Evolutionary conservation across 306 rosid genomes (phyloP).

Genomic region (Cucurbita maxima): DNA sequence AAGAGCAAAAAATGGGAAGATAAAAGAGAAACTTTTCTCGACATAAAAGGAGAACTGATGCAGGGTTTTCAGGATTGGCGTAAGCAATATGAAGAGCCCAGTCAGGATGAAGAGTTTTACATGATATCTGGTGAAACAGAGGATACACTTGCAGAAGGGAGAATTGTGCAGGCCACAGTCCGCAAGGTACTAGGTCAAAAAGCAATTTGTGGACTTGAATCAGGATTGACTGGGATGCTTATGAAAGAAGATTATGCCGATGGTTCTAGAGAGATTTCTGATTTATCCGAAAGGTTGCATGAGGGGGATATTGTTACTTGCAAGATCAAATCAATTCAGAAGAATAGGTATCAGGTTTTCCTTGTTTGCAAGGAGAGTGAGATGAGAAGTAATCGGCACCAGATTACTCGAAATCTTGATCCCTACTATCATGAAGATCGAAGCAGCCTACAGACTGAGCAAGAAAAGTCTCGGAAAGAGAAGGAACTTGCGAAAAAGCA

Average conservation of each 20-base stretch:
- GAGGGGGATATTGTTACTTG: constrained; percentile 87
- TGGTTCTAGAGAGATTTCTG: constrained; percentile 76
- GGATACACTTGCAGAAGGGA: constrained; percentile 88
- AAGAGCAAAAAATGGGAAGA: constrained; percentile 33
- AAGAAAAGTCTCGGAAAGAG: constrained; percentile 77
- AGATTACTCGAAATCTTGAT: constrained; percentile 37
- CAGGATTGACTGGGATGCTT: constrained; percentile 97
- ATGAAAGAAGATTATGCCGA: constrained; percentile 83
- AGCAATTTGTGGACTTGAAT: constrained; percentile 83
- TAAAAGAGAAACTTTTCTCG: constrained; percentile 65
- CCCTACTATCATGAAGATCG: constrained; percentile 72
- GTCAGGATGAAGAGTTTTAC: constrained; percentile 87
- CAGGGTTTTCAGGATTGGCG: constrained; percentile 98
- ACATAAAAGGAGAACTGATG: constrained; percentile 77
- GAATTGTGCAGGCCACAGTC: constrained; percentile 81
- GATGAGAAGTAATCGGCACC: constrained; percentile 69
- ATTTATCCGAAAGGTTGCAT: constrained; percentile 69
- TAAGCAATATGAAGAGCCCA: constrained; percentile 88
- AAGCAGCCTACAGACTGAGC: constrained; percentile 62
- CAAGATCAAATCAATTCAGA: constrained; percentile 91
- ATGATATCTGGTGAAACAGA: constrained; percentile 96
- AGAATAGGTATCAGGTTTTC: constrained; percentile 86
- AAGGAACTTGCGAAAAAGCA: constrained; percentile 87
- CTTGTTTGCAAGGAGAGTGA: constrained; percentile 81
- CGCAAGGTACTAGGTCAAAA: constrained; percentile 69